phyloP scores from a whole-genome alignment of 1,284 basidiomycete genomes.

The Singerocomus rubriflavus region DNA sequence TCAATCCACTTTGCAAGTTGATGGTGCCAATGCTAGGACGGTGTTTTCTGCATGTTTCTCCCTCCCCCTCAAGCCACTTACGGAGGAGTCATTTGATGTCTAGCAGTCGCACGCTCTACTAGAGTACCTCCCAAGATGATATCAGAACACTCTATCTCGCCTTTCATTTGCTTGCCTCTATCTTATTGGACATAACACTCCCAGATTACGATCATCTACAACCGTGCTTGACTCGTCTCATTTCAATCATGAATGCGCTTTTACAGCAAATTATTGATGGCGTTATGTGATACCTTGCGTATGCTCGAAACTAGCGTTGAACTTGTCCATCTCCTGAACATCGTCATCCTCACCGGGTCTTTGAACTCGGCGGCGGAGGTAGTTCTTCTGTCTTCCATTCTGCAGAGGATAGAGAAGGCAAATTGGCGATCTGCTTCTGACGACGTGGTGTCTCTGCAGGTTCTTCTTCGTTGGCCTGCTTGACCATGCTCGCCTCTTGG shows the following conservation, averaged over 20 bases:
- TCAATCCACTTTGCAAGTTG: background rate
- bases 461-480: constrained; percentile 4
- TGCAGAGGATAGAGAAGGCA: constrained; percentile 47
- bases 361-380: constrained; percentile 18
- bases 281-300: background rate
- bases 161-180: background rate
- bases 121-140: too few relatives aligned
- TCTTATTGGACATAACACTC: background rate
- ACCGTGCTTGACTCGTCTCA: too few relatives aligned
- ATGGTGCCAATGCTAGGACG: background rate
- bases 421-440: constrained; percentile 27
- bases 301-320: background rate
- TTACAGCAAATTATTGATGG: background rate
- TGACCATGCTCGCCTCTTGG: constrained; percentile 19
- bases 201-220: background rate
- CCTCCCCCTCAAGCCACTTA: too few relatives aligned
- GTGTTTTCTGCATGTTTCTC: background rate
- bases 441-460: constrained; percentile 15
- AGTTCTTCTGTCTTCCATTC: constrained; percentile 46
- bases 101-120: too few relatives aligned
- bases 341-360: constrained; percentile 2
- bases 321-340: background rate
- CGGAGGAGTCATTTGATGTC: too few relatives aligned
- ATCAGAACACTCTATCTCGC: too few relatives aligned
- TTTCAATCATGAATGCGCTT: background rate